Base-by-base conservation (phyloP, 495 filamentous ascomycete genomes). In the Xylaria castorea region DNA sequence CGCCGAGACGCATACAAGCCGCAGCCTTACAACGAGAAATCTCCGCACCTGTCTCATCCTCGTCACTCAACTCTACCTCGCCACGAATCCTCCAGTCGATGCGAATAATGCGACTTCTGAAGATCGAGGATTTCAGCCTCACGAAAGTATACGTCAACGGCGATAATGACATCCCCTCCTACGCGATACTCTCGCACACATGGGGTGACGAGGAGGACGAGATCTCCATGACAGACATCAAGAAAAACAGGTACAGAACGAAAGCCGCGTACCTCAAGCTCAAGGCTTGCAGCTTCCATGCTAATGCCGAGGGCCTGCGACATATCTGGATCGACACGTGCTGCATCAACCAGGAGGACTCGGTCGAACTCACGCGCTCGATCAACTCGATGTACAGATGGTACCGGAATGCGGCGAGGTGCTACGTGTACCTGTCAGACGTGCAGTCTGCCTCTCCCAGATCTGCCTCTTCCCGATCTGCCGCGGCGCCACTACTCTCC, bases 201-300 rank as follows among this genome's bases (percentile, higher is more conserved):
- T 51, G 50, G 50, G 50, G 50, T n/a, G 8, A 22, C 50, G 22
- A 51, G n/a, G 50, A 51, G n/a, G 50, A 51, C 50, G 50, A 51
- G n/a, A 51, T 51, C 50, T 22, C 22, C 50, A 51, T 51, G 7
- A 25, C 50, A 25, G 50, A 51, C 50, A 51, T 51, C n/a, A 22
- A 25, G n/a, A n/a, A 51, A 11, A 51, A 51, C 8, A 51, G 0
- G 2, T 51, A 25, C n/a, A 51, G 25, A 5, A 22, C 11, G n/a
- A 51, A 51, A n/a, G 50, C 50, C n/a, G n/a, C 50, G 50, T 51
- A 51, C 50, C 55, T 30, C 27, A 58, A 30, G 55, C 55, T 30
- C 27, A 18, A 6, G 30, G 2, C 8, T 11, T 58, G 55, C 55
- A 34, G 27, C 27, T 18, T 11, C 14, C 27, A 18, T 12, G 55